A percentile compares a stretch with the other conserved stretches of the same genome.
Conservation (phyloP, 1,284 basidiomycete species). For the Ceratobasidium sp. region DNA sequence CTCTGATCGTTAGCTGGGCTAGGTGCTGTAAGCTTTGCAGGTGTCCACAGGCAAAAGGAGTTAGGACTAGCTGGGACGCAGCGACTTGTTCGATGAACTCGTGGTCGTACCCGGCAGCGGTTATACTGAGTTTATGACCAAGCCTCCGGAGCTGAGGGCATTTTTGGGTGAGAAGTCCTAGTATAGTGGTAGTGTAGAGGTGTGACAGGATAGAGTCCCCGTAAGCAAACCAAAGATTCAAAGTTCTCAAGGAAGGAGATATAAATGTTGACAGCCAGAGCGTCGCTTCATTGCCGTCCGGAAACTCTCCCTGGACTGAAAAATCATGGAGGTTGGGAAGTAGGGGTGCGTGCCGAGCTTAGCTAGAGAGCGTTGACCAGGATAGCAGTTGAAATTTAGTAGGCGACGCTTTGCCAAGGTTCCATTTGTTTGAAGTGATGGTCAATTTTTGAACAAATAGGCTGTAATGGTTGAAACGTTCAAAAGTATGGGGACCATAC, state of each 20-base stretch:
- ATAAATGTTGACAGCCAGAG: not conserved
- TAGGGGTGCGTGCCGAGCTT: not conserved
- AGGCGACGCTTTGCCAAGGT: not conserved
- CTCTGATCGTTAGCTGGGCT: too few species aligned
- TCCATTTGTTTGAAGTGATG: not conserved
- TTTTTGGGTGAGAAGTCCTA: too few species aligned
- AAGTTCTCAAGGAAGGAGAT: not conserved
- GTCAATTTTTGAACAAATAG: not conserved
- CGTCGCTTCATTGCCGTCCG: not conserved
- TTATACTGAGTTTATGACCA: too few species aligned
- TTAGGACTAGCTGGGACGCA: too few species aligned
- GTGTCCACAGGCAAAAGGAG: too few species aligned
- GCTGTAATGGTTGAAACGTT: not conserved
- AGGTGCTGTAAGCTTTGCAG: too few species aligned
- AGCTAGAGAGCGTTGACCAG: not conserved
- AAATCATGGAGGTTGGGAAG: not conserved
- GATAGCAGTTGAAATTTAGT: not conserved
- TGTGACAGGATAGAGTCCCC: too few species aligned
- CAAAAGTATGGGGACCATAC: not conserved
- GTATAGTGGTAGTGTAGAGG: too few species aligned
- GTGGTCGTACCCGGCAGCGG: too few species aligned
- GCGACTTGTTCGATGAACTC: too few species aligned
- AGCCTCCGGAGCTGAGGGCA: too few species aligned
- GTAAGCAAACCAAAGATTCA: too few species aligned
- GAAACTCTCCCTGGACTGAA: not conserved